Base-by-base conservation (phyloP, 2,329 filamentous ascomycete species). In the Magnaporthiopsis rhizophila region DNA sequence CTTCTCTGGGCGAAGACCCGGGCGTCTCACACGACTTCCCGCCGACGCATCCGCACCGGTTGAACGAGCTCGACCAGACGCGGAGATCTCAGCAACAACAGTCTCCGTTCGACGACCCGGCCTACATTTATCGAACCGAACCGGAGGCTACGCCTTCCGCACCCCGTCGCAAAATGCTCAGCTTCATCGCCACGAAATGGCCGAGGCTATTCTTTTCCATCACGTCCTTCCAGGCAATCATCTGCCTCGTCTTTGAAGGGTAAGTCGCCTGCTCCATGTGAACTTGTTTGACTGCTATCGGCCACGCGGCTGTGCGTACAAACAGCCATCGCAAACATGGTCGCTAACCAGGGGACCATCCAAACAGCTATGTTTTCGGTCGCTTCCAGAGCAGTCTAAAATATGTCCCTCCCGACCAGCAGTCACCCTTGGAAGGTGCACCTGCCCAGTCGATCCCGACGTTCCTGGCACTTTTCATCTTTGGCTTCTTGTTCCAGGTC, bases 401-500 rank as follows among this genome's bases (percentile, higher is more conserved):
- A 34, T 74, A 84, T 50, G 69, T 74, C 15, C 76, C 80, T 59
- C 72, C 79, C 58, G 71, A 77, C 65, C 73, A 77, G 36, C 67
- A 71, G 5, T 62, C 78, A 74, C 61, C 77, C 80, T 62, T 77
- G 80, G 61, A 80, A 78, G 74, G 86, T 68, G 81, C 86, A 15
- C 83, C 86, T 67, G 81, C 82, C 70, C 84, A 83, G 73, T 88
- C 93, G 0, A 97, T 99, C 68, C 94, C 95, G 32, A 98, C 94
- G 53, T 98, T 97, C 78, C 83, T 99, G 65, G 92, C 94, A 30
- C 86, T 99, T 60, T 97, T 98, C 81, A 97, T 97, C 75, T 97
- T 99, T 75, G 95, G 92, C 66, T 98, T 96, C 78, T 77, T 99
- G 65, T 99, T 98, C 78, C 88, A 97, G 73, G 79, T 98, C 38